phyloP scores from a whole-genome alignment of 2,329 filamentous ascomycete species.

The Cytospora paraplurivora region DNA sequence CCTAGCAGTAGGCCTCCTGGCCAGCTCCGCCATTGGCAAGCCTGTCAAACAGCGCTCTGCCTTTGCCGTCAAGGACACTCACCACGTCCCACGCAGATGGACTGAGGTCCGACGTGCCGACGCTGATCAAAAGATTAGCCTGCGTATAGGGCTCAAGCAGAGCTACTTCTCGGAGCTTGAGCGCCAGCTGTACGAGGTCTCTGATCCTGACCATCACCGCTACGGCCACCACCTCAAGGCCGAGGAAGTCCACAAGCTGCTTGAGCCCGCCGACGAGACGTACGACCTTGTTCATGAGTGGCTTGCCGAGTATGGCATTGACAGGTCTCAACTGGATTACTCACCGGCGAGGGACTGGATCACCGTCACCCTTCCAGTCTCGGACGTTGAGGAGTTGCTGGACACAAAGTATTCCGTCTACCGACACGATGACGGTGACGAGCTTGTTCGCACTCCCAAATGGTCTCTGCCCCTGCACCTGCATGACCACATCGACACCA shows the following conservation, averaged over 20 bases:
- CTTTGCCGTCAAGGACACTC: slow-evolving; percentile 54
- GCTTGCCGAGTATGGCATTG: slow-evolving; percentile 56
- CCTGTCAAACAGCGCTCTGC: slow-evolving; percentile 25
- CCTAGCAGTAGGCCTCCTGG: slow-evolving; percentile 19
- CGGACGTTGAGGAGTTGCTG: slow-evolving; percentile 48
- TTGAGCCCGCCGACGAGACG: slow-evolving; percentile 55
- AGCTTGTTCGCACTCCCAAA: slow-evolving; percentile 52
- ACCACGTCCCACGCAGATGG: slow-evolving; percentile 55
- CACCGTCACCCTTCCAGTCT: slow-evolving; percentile 49
- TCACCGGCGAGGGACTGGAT: slow-evolving; percentile 51
- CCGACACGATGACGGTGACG: slow-evolving; percentile 54
- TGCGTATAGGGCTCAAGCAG: slow-evolving; percentile 63
- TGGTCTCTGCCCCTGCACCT: slow-evolving; percentile 56
- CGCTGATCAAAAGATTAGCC: slow-evolving; percentile 50
- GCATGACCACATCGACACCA: slow-evolving; percentile 44
- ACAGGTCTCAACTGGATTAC: slow-evolving; percentile 35
- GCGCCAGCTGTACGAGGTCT: slow-evolving; percentile 50
- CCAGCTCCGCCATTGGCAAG: slow-evolving; percentile 16
- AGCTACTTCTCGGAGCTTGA: slow-evolving; percentile 57
- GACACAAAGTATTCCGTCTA: slow-evolving; percentile 48
- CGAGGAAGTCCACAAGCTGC: slow-evolving; percentile 54
- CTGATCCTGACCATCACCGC: slow-evolving; percentile 47
- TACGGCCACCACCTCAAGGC: slow-evolving; percentile 55
- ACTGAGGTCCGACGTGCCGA: slow-evolving; percentile 48
- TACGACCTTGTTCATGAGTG: slow-evolving; percentile 56